These are phyloP conservation scores for Phytophthora ohioensis DNA, from an alignment of 352 stramenopile genomes.

Conservation along the genomic window DNA sequence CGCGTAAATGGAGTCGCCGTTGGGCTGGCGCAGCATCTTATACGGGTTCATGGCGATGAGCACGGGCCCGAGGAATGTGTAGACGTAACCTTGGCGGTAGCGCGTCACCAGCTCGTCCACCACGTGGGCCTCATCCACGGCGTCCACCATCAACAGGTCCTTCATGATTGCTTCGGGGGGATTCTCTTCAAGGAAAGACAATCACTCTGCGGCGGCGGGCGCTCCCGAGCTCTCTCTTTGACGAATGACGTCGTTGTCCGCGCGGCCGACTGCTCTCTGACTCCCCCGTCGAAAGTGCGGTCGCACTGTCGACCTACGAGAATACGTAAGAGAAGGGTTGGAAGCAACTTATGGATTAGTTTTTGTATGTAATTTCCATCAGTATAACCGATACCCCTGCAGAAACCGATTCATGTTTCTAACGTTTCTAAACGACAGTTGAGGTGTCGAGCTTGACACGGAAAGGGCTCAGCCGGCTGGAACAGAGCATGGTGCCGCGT, in stretches of 20 bases:
- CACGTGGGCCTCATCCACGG: conserved; percentile 78
- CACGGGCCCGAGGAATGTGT: conserved; percentile 93
- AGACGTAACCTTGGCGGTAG: conserved; percentile 86
- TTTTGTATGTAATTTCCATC: conserved; percentile 1
- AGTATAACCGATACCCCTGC: neutral
- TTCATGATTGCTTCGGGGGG: conserved; percentile 39
- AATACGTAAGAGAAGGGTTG: conserved; percentile 15
- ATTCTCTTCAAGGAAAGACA: conserved; percentile 15
- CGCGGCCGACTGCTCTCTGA: conserved; percentile 22
- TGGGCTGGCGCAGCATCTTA: conserved; percentile 78
- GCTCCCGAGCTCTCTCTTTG: conserved; percentile 37
- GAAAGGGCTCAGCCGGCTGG: conserved; percentile 21
- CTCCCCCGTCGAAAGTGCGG: conserved; percentile 22
- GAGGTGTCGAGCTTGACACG: conserved; percentile 27
- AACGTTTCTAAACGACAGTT: conserved; percentile 34
- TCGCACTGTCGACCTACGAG: conserved; percentile 1
- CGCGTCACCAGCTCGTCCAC: conserved; percentile 81
- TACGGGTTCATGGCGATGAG: conserved; percentile 93
- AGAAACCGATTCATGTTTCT: conserved; percentile 4
- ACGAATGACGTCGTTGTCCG: conserved; percentile 37
- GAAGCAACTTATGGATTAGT: neutral
- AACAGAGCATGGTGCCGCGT: conserved; percentile 23
- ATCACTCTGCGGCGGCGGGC: conserved; percentile 27
- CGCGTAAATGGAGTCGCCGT: conserved; percentile 82
- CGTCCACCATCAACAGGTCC: conserved; percentile 85